Evolutionary conservation across 1,139 yeast genomes (phyloP).

Genomic region (Diutina rugosa): DNA sequence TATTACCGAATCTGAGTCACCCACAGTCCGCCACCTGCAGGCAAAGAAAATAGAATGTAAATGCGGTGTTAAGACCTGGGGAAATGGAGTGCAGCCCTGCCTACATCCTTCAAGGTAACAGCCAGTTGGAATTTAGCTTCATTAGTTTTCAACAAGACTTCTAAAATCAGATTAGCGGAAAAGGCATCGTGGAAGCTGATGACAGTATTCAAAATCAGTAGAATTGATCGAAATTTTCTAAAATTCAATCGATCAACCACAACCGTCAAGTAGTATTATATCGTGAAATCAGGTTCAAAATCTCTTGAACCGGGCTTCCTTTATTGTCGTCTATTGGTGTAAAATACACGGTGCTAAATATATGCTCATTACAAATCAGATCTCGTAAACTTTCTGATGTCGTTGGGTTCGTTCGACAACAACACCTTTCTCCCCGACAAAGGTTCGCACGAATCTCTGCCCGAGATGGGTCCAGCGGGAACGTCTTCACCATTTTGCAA

Average conservation of each 20-base stretch:
- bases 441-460: conserved; percentile 70
- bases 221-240: too few species aligned
- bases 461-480: conserved; percentile 57
- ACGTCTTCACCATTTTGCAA: conserved; percentile 52
- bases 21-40: not conserved
- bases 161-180: too few species aligned
- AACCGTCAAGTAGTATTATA: too few species aligned
- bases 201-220: too few species aligned
- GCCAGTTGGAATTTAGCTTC: too few species aligned
- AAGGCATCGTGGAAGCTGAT: too few species aligned
- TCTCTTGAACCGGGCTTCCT: not conserved
- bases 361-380: conserved; percentile 20
- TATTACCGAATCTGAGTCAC: not conserved
- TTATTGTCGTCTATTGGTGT: not conserved
- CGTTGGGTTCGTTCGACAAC: conserved; percentile 47
- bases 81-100: not conserved
- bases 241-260: too few species aligned
- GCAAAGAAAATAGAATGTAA: not conserved
- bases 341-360: not conserved
- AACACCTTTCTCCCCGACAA: conserved; percentile 57
- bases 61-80: not conserved
- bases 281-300: too few species aligned
- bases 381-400: conserved; percentile 52
- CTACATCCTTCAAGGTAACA: not conserved
- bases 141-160: too few species aligned